Percentiles rank a stretch among this genome's conserved stretches.
These are phyloP conservation scores for Heterobasidion parviporum DNA, from an alignment of 1,284 basidiomycete species.

Conservation along the genomic window DNA sequence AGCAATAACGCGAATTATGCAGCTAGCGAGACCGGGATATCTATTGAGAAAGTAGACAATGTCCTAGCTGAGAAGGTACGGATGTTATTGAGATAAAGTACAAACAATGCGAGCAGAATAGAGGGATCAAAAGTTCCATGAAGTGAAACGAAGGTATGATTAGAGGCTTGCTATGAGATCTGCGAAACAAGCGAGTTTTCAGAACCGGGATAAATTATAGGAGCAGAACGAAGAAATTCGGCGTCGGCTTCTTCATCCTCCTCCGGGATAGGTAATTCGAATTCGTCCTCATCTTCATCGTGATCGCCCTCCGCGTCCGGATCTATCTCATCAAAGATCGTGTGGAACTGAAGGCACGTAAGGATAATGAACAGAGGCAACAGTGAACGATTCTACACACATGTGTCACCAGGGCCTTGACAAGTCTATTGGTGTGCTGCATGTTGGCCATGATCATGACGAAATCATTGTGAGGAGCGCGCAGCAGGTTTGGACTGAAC, in stretches of 20 bases:
- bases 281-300: conserved; percentile 33
- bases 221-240: conserved; percentile 4
- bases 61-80: neutral
- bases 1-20: neutral
- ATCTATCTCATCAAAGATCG: conserved; percentile 38
- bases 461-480: conserved; percentile 67
- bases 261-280: conserved; percentile 38
- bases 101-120: neutral
- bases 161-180: neutral
- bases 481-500: conserved; percentile 71
- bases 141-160: neutral
- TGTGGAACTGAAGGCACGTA: conserved; percentile 28
- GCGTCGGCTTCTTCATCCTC: conserved; percentile 36
- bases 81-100: neutral
- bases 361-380: neutral
- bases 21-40: neutral
- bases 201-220: neutral
- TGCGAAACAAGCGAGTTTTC: conserved; percentile 1
- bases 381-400: conserved; percentile 25
- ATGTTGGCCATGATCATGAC: conserved; percentile 70
- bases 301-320: conserved; percentile 32
- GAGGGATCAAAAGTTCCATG: neutral
- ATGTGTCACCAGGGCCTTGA: conserved; percentile 72
- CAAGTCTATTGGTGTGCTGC: conserved; percentile 65
- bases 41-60: neutral